Conservation (phyloP, 768 basidiomycete genomes). For the Mycena albidolilacea region DNA sequence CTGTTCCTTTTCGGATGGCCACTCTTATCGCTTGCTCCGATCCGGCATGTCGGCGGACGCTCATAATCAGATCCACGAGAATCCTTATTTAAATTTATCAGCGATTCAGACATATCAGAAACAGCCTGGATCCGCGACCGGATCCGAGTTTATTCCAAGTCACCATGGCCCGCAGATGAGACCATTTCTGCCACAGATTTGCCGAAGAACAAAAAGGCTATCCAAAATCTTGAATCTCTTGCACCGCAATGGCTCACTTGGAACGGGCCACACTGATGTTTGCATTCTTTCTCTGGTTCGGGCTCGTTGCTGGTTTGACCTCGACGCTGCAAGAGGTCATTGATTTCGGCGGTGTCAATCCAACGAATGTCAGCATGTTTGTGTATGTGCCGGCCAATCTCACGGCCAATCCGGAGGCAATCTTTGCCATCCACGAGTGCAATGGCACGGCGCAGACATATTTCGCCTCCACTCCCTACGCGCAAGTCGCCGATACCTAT, state of each 20-base stretch:
- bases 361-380: conserved; percentile 66
- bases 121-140: no score
- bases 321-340: conserved; percentile 55
- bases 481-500: conserved; percentile 63
- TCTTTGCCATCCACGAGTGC: conserved; percentile 71
- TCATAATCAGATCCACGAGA: no score
- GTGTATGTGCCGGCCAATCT: conserved; percentile 59
- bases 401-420: conserved; percentile 57
- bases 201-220: background rate
- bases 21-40: no score
- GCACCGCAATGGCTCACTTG: background rate
- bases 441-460: conserved; percentile 66
- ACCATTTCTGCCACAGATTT: background rate
- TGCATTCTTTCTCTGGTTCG: conserved; percentile 17
- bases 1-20: no score
- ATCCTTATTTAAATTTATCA: no score
- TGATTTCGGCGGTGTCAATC: conserved; percentile 63
- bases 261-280: background rate
- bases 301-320: conserved; percentile 24
- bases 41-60: no score
- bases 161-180: no score
- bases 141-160: no score
- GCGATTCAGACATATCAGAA: no score
- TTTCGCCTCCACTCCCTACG: conserved; percentile 64
- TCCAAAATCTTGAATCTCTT: background rate